Base-by-base conservation (phyloP, 305 asterid species). In the Fraxinus baroniana region DNA sequence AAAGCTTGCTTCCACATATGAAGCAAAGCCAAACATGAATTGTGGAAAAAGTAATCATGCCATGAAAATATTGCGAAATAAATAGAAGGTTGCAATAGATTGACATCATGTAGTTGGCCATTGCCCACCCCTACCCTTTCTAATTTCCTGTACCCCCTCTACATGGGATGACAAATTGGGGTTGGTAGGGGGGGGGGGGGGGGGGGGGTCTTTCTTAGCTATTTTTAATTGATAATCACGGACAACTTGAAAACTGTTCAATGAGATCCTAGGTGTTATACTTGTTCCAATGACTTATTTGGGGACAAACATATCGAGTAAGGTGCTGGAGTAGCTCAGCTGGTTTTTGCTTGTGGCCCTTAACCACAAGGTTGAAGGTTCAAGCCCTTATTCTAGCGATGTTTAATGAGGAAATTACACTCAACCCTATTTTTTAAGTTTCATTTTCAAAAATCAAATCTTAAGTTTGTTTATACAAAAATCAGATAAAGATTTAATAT, bases 321-420 rank as follows among this genome's bases (percentile, higher is more conserved):
- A 28, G 32, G 32, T 28, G 32, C 30, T 26, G 30, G 30, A 26
- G 30, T 26, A 26, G 30, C 30, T 26, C 1, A 26, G 30, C 30
- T 26, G 30, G 30, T 26, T 26, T 0, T 0, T 0, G 30, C 30
- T 0, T 26, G 30, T 26, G 30, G 30, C 30, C 30, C 30, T 26
- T 26, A n/a, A n/a, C n/a, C n/a, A n/a, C n/a, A n/a, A n/a, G n/a
- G n/a, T n/a, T n/a, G n/a, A 33, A 33, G 36, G 90, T 88, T 89
- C 92, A 85, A 91, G 76, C 94, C 91, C 90, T 89, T 89, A 89
- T 85, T 90, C 92, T 90, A 87, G 93, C 90, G 89, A 6, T n/a
- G n/a, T n/a, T n/a, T n/a, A n/a, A n/a, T n/a, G n/a, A n/a, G n/a
- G n/a, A n/a, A n/a, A n/a, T n/a, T n/a, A n/a, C n/a, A n/a, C n/a